phyloP scores from a whole-genome alignment of 306 rosid genomes.

The Cercis canadensis region DNA sequence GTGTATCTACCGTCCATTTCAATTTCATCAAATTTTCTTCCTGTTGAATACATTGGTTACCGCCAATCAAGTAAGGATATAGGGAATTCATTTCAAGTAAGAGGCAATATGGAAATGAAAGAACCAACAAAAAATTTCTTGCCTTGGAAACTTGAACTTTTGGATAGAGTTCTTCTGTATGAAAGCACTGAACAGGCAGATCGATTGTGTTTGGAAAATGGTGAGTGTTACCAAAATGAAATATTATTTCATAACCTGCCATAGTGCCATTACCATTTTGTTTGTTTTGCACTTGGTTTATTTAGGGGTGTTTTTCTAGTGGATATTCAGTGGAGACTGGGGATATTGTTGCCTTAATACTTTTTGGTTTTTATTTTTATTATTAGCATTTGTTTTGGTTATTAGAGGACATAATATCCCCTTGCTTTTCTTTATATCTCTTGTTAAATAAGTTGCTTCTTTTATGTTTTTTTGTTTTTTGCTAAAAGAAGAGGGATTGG shows the following conservation, averaged over 20 bases:
- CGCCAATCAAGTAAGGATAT: slow-evolving; percentile 50
- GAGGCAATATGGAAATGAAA: slow-evolving; percentile 54
- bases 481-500: too few species aligned
- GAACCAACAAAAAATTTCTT: slow-evolving; percentile 52
- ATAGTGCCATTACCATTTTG: slow-evolving; percentile 18
- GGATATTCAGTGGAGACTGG: background rate
- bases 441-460: too few species aligned
- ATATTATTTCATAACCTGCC: slow-evolving; percentile 15
- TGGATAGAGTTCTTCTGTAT: slow-evolving; percentile 86
- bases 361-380: too few species aligned
- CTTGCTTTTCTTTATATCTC: background rate
- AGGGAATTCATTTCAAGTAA: slow-evolving; percentile 49
- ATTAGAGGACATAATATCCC: too few species aligned
- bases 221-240: slow-evolving; percentile 55
- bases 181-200: slow-evolving; percentile 85
- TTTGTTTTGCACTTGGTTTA: slow-evolving; percentile 23
- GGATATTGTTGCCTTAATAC: background rate
- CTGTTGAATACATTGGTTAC: slow-evolving; percentile 66
- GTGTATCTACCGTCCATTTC: slow-evolving; percentile 83
- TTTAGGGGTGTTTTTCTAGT: slow-evolving; percentile 9
- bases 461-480: too few species aligned
- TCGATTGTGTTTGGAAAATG: slow-evolving; percentile 80
- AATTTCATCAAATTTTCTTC: slow-evolving; percentile 63
- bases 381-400: too few species aligned
- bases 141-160: slow-evolving; percentile 79